Evolutionary conservation across 2,329 filamentous ascomycete species (phyloP).

Genomic region (Colletotrichum sp.): DNA sequence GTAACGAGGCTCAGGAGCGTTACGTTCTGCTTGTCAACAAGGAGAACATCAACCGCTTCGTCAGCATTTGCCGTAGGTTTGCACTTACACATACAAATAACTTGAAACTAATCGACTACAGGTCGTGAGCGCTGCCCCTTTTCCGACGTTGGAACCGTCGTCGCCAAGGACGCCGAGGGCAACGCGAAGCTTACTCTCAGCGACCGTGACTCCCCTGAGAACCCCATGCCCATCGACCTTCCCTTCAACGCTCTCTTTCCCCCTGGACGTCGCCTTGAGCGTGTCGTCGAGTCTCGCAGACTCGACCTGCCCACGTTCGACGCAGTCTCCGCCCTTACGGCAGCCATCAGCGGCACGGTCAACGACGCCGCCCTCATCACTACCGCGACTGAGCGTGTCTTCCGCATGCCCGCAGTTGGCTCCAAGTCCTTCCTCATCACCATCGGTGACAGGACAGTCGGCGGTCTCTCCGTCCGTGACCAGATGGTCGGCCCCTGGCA

Average conservation of each 20-base stretch:
- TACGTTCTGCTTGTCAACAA: constrained; percentile 91
- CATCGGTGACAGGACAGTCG: constrained; percentile 91
- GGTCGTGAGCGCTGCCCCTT: constrained; percentile 89
- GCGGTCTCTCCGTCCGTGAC: constrained; percentile 85
- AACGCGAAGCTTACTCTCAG: constrained; percentile 78
- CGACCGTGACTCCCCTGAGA: constrained; percentile 77
- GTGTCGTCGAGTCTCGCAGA: constrained; percentile 74
- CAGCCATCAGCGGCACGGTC: constrained; percentile 62
- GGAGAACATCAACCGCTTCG: constrained; percentile 79
- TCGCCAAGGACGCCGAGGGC: constrained; percentile 64
- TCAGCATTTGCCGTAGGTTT: constrained; percentile 66
- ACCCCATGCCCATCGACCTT: constrained; percentile 83
- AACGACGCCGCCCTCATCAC: constrained; percentile 57
- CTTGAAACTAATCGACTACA: constrained; percentile 32
- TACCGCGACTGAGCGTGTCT: constrained; percentile 79
- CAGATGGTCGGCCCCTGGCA: constrained; percentile 99
- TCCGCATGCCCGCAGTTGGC: constrained; percentile 87
- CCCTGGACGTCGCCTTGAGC: constrained; percentile 81
- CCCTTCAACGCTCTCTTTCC: constrained; percentile 90
- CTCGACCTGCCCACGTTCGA: constrained; percentile 75
- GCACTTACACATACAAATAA: too few species aligned
- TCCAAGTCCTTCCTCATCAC: constrained; percentile 98
- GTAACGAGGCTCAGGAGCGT: constrained; percentile 94
- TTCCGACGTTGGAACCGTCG: constrained; percentile 85
- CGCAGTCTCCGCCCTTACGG: constrained; percentile 65